Base-by-base conservation (phyloP, 202 grass and related monocot genomes). In the Cymbopogon flexuosus region DNA sequence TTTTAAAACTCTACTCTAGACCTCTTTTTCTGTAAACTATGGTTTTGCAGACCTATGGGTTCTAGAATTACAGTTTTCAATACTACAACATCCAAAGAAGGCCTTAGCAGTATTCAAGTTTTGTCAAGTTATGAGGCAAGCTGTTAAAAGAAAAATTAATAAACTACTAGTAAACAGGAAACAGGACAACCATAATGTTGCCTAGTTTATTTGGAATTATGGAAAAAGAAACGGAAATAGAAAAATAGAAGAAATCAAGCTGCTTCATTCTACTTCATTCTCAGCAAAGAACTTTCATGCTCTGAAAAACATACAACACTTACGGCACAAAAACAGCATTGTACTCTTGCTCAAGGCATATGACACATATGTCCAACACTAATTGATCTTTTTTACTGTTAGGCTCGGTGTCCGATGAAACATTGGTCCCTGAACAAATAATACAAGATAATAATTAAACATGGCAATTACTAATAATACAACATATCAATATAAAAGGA, bases 281-380 rank as follows among this genome's bases (percentile, higher is more conserved):
- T 67, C 62, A 70, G 70, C 18, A 84, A 68, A 18, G 34, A 81
- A 51, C 12, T 76, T 47, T 52, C 33, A 33, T 81, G 78, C 19
- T 18, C 56, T 36, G 39, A 80, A 62, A 77, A 80, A 58, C 15
- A 11, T 70, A 78, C 43, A 52, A 85, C 81, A 86, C 92, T 99
- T 93, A 99, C 96, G 96, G 92, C 74, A 99, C 90, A 90, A 99
- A 95, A 95, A 93, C 92, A 84, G 90, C 87, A 87, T 99, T 99
- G 31, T 95, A 99, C 72, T 99, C 96, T 72, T 99, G 92, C 84
- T 99, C 96, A 74, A 99, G 96, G 87, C 96, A 99, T 85, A 99
- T 99, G 39, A 93, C 90, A 81, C 96, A 99, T 86, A 99, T 99
- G 71, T 95, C 96, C 34, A 93, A 81, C 36, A 83, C 70, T 70